Percentiles rank a stretch among this genome's conserved stretches.
Conservation (phyloP, 192 early-diverging fungal species). For the Coemansia sp. region DNA sequence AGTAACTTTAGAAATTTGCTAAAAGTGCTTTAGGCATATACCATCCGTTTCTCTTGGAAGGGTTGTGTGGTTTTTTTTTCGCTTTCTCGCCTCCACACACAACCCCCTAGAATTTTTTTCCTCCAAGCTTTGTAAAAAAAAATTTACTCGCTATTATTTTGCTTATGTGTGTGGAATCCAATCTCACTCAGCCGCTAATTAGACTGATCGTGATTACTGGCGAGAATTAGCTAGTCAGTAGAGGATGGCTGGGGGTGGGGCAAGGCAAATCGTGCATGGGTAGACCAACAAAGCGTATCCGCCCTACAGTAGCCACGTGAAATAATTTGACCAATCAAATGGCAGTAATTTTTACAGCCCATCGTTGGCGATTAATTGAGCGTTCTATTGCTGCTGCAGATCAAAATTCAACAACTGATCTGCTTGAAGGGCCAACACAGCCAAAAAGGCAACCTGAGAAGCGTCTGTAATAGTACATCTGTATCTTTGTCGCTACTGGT, state of each 20-base stretch:
- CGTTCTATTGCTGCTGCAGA: no score
- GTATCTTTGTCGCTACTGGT: no score
- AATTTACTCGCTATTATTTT: conserved; percentile 12
- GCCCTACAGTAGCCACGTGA: neutral
- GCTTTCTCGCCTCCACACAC: neutral
- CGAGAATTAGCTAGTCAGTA: neutral
- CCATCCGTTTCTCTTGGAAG: neutral
- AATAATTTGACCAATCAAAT: neutral
- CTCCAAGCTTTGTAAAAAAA: conserved; percentile 12
- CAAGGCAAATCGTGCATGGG: neutral
- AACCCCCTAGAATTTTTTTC: conserved; percentile 2
- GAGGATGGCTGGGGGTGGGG: conserved; percentile 6
- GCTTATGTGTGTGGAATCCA: neutral
- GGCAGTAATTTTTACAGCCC: neutral
- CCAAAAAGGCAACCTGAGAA: no score
- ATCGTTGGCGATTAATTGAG: no score
- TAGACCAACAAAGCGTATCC: neutral
- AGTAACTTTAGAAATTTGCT: conserved; percentile 13
- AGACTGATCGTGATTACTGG: neutral
- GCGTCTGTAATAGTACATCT: no score
- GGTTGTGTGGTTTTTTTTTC: neutral
- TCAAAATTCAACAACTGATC: no score
- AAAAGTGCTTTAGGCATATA: conserved; percentile 15
- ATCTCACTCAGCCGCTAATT: neutral
- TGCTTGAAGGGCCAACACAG: no score